Evolutionary conservation across 179 eudicot species (phyloP).

Genomic region (Beta lomatogona): DNA sequence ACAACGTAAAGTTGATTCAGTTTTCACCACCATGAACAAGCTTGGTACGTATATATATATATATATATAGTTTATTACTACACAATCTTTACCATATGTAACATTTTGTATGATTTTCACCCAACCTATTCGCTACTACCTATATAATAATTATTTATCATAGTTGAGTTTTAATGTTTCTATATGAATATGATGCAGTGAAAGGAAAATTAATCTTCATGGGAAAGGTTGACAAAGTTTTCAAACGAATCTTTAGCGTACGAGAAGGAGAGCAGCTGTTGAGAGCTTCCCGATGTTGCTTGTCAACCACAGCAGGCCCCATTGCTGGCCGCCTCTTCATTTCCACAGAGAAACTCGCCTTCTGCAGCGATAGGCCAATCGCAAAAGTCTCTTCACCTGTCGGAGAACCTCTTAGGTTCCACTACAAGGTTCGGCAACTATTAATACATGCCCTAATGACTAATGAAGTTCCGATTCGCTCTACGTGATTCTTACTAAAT

Average conservation of each 20-base stretch:
- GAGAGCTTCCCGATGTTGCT: slow-evolving; percentile 40
- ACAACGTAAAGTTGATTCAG: slow-evolving; percentile 9
- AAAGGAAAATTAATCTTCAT: slow-evolving; percentile 50
- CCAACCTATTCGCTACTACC: no score
- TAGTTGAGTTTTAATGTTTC: no score
- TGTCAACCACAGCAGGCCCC: slow-evolving; percentile 42
- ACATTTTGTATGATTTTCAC: no score
- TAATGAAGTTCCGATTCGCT: no score
- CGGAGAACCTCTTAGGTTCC: slow-evolving; percentile 27
- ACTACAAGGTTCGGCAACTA: slow-evolving; percentile 29
- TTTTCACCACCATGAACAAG: slow-evolving; percentile 17
- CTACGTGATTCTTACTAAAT: no score
- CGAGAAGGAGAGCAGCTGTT: slow-evolving; percentile 35
- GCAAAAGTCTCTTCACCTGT: slow-evolving; percentile 25
- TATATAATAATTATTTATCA: no score
- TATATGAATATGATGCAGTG: neutral
- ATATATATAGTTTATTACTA: no score
- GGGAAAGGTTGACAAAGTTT: slow-evolving; percentile 46
- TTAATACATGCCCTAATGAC: neutral
- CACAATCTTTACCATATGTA: no score
- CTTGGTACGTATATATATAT: slow-evolving; percentile 11
- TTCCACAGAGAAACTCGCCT: slow-evolving; percentile 39
- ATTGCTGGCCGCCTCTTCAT: slow-evolving; percentile 45
- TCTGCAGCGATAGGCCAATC: slow-evolving; percentile 37
- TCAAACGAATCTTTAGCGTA: slow-evolving; percentile 23